These are phyloP conservation scores for Diplodia mutila DNA, from an alignment of 2,329 filamentous ascomycete species.

Conservation along the genomic window DNA sequence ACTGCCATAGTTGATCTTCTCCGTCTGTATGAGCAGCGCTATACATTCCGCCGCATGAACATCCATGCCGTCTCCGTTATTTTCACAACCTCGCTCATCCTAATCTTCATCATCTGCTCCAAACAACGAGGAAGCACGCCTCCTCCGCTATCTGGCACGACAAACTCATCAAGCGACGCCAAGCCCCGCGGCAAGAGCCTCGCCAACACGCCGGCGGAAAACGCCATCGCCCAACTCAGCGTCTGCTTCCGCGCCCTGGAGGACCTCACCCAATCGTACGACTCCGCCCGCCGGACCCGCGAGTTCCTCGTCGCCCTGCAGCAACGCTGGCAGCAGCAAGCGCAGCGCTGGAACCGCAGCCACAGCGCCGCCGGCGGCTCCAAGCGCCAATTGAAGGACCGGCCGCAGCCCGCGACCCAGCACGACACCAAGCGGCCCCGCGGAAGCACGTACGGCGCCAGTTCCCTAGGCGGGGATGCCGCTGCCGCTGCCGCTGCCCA, in stretches of 20 bases:
- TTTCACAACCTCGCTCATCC: conserved; percentile 27
- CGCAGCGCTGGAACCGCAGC: neutral
- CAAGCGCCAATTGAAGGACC: conserved; percentile 19
- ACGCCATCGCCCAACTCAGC: conserved; percentile 23
- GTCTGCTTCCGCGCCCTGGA: conserved; percentile 26
- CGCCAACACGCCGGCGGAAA: neutral
- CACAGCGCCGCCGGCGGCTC: neutral
- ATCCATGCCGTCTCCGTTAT: conserved; percentile 28
- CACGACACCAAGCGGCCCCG: conserved; percentile 21
- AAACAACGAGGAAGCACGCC: conserved; percentile 21
- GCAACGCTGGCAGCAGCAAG: conserved; percentile 22
- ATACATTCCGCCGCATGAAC: conserved; percentile 27
- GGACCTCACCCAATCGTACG: conserved; percentile 24
- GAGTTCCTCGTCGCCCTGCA: conserved; percentile 26
- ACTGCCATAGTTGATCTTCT: conserved; percentile 45
- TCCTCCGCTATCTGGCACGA: conserved; percentile 5
- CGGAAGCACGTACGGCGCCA: conserved; percentile 20
- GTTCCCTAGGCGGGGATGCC: neutral
- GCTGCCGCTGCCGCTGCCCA: neutral
- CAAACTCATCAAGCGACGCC: neutral
- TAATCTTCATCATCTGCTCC: conserved; percentile 28
- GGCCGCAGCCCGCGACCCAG: neutral
- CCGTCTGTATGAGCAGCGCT: conserved; percentile 32
- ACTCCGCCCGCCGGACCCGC: conserved; percentile 19
- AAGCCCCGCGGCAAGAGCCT: neutral